Conservation (phyloP, 2,329 filamentous ascomycete genomes). For the Talaromyces verruculosus region DNA sequence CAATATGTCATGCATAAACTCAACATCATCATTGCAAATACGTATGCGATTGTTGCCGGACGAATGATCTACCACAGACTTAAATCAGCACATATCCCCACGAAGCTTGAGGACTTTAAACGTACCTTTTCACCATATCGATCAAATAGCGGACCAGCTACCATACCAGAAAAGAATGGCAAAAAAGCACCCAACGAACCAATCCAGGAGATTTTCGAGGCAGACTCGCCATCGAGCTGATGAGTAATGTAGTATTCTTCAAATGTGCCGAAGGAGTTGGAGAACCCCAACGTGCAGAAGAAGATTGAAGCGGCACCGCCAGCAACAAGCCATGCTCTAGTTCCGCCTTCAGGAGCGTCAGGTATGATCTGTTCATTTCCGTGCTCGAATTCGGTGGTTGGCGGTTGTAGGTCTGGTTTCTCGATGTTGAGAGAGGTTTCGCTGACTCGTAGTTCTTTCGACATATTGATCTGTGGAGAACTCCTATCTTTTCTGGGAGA, state of each 20-base stretch:
- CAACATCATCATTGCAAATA: slow-evolving; percentile 26
- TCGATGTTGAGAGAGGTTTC: not conserved
- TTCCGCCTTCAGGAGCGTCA: slow-evolving; percentile 33
- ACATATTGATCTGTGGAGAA: not conserved
- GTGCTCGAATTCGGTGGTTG: not conserved
- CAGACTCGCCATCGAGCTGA: slow-evolving; percentile 30
- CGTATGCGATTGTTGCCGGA: slow-evolving; percentile 19
- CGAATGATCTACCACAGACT: slow-evolving; percentile 42
- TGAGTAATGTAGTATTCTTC: slow-evolving; percentile 47
- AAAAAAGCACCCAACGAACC: slow-evolving; percentile 47
- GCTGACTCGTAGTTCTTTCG: not conserved
- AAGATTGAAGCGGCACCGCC: slow-evolving; percentile 30
- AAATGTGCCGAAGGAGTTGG: slow-evolving; percentile 50
- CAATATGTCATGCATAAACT: slow-evolving; percentile 50
- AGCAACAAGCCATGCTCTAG: slow-evolving; percentile 32
- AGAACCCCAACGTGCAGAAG: slow-evolving; percentile 45
- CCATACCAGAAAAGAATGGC: slow-evolving; percentile 43
- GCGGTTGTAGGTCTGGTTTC: not conserved
- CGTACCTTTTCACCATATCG: slow-evolving; percentile 44
- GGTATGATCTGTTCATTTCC: not conserved
- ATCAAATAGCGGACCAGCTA: slow-evolving; percentile 50
- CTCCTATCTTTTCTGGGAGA: not conserved
- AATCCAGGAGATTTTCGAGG: slow-evolving; percentile 47
- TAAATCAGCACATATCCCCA: not conserved
- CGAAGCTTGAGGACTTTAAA: not conserved